Evolutionary conservation across 257 asterid genomes (phyloP).

Genomic region (Pogostemon cablin): DNA sequence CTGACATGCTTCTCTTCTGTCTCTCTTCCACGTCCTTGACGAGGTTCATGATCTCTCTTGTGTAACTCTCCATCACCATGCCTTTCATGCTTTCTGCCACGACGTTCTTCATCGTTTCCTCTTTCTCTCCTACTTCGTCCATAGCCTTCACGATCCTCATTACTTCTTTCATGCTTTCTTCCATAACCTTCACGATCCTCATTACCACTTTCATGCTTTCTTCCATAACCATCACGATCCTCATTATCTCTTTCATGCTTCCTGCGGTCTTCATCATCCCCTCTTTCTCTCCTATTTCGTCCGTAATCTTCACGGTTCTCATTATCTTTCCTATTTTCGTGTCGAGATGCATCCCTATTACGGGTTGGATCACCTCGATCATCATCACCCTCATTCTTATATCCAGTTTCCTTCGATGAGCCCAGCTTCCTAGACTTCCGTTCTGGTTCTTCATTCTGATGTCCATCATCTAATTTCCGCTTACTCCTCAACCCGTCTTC

Average conservation of each 20-base stretch:
- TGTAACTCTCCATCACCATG: slow-evolving; percentile 54
- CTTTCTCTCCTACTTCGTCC: slow-evolving; percentile 50
- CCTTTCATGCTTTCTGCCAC: slow-evolving; percentile 55
- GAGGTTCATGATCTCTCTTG: slow-evolving; percentile 45
- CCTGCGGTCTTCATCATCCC: slow-evolving; percentile 50
- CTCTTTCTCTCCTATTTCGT: slow-evolving; percentile 47
- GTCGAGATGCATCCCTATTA: background rate
- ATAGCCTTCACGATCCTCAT: slow-evolving; percentile 39
- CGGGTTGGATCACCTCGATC: background rate
- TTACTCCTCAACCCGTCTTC: slow-evolving; percentile 42
- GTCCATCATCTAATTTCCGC: slow-evolving; percentile 45
- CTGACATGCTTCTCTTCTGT: slow-evolving; percentile 45
- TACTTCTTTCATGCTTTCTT: slow-evolving; percentile 34
- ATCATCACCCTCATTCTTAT: slow-evolving; percentile 7
- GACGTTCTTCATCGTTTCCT: slow-evolving; percentile 47
- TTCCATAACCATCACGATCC: slow-evolving; percentile 34
- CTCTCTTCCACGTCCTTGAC: slow-evolving; percentile 32
- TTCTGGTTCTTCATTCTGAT: slow-evolving; percentile 43
- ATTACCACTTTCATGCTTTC: slow-evolving; percentile 38
- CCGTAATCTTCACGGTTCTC: slow-evolving; percentile 32
- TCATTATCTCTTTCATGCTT: slow-evolving; percentile 60
- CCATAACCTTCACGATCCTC: slow-evolving; percentile 36
- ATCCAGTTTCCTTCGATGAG: slow-evolving; percentile 39
- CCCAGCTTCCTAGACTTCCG: slow-evolving; percentile 48
- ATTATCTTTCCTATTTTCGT: background rate